Evolutionary conservation across 192 early-diverging fungal species (phyloP).

Genomic region (Chytriomyces sp.): DNA sequence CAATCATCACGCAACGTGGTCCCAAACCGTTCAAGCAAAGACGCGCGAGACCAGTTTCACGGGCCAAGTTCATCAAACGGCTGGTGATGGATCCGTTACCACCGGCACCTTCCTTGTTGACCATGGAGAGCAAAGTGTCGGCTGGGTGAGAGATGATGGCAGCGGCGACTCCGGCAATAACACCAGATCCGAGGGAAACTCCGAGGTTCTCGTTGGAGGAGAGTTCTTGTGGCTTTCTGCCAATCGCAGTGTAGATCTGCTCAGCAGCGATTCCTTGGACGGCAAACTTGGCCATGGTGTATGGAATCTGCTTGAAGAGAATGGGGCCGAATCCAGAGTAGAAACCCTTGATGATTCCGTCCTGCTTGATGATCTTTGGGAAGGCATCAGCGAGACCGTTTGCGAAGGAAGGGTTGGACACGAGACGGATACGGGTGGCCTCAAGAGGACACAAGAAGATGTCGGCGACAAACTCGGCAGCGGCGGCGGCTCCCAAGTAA

Average conservation of each 20-base stretch:
- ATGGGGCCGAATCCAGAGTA: slow-evolving; percentile 81
- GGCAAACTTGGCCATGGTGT: slow-evolving; percentile 82
- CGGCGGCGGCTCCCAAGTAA: slow-evolving; percentile 68
- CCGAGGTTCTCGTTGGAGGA: slow-evolving; percentile 50
- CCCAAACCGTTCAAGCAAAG: slow-evolving; percentile 80
- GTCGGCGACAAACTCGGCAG: slow-evolving; percentile 80
- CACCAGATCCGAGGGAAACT: slow-evolving; percentile 81
- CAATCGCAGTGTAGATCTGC: slow-evolving; percentile 51
- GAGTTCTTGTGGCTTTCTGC: slow-evolving; percentile 53
- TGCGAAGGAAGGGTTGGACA: slow-evolving; percentile 72
- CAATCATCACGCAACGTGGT: slow-evolving; percentile 90
- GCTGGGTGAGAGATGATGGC: slow-evolving; percentile 92
- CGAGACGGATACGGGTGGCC: slow-evolving; percentile 75
- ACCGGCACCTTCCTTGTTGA: slow-evolving; percentile 53
- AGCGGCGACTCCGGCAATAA: slow-evolving; percentile 86
- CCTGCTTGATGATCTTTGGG: slow-evolving; percentile 62
- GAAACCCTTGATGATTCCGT: slow-evolving; percentile 71
- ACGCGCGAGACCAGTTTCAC: slow-evolving; percentile 45
- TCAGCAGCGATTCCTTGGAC: slow-evolving; percentile 66
- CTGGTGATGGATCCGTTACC: slow-evolving; percentile 51
- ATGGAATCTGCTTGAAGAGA: slow-evolving; percentile 78
- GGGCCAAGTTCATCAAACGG: slow-evolving; percentile 36
- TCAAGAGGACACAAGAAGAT: slow-evolving; percentile 76
- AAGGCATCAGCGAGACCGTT: slow-evolving; percentile 66
- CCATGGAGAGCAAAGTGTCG: slow-evolving; percentile 66